Base-by-base conservation (phyloP, 2,329 filamentous ascomycete genomes). In the Dryadomyces quercus-mongolicae region DNA sequence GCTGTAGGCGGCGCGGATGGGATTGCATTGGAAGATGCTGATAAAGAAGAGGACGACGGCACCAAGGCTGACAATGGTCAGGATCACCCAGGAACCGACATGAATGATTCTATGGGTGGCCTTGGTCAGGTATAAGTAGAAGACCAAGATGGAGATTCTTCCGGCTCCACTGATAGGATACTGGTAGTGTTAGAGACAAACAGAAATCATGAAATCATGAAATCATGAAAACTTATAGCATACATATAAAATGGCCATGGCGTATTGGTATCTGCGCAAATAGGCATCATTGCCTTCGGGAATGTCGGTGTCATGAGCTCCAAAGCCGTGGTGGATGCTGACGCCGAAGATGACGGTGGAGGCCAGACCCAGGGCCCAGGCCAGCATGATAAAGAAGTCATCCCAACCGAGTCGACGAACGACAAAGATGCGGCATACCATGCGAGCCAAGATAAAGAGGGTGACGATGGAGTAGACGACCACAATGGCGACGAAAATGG, bases 71-170 rank as follows among this genome's bases (percentile, higher is more conserved):
- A 95, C 89, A 21, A 95, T 76, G 49, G 73, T 74, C 1, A 96
- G 72, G 0, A 87, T 89, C 5, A 77, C 74, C 73, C 90, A 90
- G n/a, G 88, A 93, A n/a, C 84, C 83, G 68, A 85, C 80, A 56
- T 86, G 82, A 60, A 95, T 84, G 51, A 91, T 74, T 58, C 81
- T 81, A 60, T 94, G 82, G 0, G 80, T 84, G 56, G 88, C 86
- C 62, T 84, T 85, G 25, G 88, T 87, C 49, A 96, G 75, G 44
- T 85, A 84, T 51, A 96, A 75, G 69, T 94, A 96, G 68, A 96
- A 96, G 53, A 93, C 77, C 55, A 96, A 75, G 62, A 96, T 88
- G n/a, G 89, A 94, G 0, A 88, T 90, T 70, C 96, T 96, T 51
- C 88, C 89, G 2, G 86, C 83, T 88, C 95, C 94, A 54, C 95